Percentiles rank a stretch among this genome's conserved stretches.
These are phyloP conservation scores for Acorus calamus DNA, from an alignment of 106 monocot species.

Conservation along the genomic window DNA sequence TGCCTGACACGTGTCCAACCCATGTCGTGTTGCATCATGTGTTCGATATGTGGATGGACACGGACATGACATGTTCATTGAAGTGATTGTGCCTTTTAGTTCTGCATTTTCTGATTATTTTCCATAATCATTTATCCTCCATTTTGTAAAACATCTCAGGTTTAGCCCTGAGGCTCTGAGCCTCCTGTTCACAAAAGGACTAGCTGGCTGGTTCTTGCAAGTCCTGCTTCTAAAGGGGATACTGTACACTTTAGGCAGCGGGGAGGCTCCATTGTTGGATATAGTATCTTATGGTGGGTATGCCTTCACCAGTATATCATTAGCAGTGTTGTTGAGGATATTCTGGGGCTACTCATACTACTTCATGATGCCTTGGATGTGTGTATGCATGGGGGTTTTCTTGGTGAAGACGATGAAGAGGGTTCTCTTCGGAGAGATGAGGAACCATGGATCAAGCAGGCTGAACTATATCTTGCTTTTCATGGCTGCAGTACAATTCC, in stretches of 20 bases:
- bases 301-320: slow-evolving; percentile 19
- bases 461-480: slow-evolving; percentile 29
- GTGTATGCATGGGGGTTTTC: slow-evolving; percentile 31
- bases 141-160: slow-evolving; percentile 4
- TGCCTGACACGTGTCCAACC: no score
- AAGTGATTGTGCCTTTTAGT: no score
- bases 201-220: slow-evolving; percentile 30
- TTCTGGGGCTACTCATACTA: slow-evolving; percentile 33
- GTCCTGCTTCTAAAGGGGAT: slow-evolving; percentile 27
- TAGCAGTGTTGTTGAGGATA: slow-evolving; percentile 14
- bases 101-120: no score
- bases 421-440: not conserved
- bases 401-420: not conserved
- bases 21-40: no score
- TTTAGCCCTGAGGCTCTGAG: slow-evolving; percentile 31
- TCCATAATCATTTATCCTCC: no score
- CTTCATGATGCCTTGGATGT: slow-evolving; percentile 24
- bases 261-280: slow-evolving; percentile 5
- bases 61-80: no score
- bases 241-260: slow-evolving; percentile 26
- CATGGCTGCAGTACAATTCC: slow-evolving; percentile 24
- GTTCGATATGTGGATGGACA: no score
- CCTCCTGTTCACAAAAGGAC: slow-evolving; percentile 28
- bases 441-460: slow-evolving; percentile 25
- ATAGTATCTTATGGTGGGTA: slow-evolving; percentile 3